phyloP scores from a whole-genome alignment of 2,329 filamentous ascomycete species.

The Cercospora sp. region DNA sequence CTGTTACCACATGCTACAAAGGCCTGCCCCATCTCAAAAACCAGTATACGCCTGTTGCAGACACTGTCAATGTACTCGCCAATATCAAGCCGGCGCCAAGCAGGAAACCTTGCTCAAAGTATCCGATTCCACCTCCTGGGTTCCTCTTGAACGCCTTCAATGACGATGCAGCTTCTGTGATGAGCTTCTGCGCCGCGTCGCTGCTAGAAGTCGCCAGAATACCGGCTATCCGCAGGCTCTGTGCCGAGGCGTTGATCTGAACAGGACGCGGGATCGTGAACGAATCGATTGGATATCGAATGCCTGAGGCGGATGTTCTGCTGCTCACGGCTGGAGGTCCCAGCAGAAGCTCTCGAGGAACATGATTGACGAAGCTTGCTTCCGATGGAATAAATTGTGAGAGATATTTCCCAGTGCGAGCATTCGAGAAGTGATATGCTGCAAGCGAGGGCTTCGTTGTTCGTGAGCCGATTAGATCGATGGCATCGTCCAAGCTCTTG shows the following conservation, averaged over 20 bases:
- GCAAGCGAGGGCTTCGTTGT: conserved; percentile 41
- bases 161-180: conserved; percentile 27
- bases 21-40: conserved; percentile 22
- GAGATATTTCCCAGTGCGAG: conserved; percentile 59
- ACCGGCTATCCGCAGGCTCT: conserved; percentile 9
- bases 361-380: conserved; percentile 58
- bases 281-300: conserved; percentile 47
- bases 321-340: conserved; percentile 43
- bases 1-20: background rate
- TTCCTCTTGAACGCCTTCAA: conserved; percentile 39
- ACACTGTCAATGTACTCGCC: conserved; percentile 27
- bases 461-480: conserved; percentile 45
- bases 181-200: conserved; percentile 23
- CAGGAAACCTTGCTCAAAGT: conserved; percentile 43
- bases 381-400: conserved; percentile 57
- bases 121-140: conserved; percentile 41
- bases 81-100: conserved; percentile 42
- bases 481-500: conserved; percentile 57
- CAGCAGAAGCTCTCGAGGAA: conserved; percentile 56
- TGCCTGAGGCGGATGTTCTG: conserved; percentile 32
- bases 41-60: conserved; percentile 24
- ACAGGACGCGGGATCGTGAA: conserved; percentile 52
- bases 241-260: conserved; percentile 30
- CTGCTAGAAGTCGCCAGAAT: conserved; percentile 19
- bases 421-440: conserved; percentile 56